Percentiles rank a stretch among this genome's conserved stretches.
These are phyloP conservation scores for Hortiboletus campestris DNA, from an alignment of 768 basidiomycete genomes.

Conservation along the genomic window DNA sequence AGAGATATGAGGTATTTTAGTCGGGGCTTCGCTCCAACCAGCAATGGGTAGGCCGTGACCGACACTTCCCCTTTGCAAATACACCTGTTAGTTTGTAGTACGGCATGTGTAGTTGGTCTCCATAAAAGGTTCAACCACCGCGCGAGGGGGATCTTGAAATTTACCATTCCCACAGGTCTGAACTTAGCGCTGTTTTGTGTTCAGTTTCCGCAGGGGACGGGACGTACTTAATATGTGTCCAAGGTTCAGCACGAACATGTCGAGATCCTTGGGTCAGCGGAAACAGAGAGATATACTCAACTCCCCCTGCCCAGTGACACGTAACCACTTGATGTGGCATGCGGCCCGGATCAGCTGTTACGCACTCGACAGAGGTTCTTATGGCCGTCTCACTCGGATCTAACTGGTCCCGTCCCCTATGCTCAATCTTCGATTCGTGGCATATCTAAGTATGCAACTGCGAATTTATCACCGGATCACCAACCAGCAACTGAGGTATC, in stretches of 20 bases:
- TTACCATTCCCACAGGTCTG: too few relatives aligned
- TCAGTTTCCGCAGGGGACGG: neutral
- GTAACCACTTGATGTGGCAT: neutral
- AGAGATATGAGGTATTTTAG: slow-evolving; percentile 3
- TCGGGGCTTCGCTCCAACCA: neutral
- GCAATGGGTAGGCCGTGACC: neutral
- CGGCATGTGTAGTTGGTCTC: too few relatives aligned
- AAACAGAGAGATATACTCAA: too few relatives aligned
- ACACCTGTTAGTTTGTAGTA: too few relatives aligned
- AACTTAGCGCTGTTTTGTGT: neutral
- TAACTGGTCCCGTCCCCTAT: neutral
- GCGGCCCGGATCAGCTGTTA: neutral
- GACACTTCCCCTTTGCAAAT: too few relatives aligned
- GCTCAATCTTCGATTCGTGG: neutral
- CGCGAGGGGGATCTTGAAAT: too few relatives aligned
- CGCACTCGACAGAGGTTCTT: neutral
- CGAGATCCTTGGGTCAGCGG: neutral
- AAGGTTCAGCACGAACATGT: neutral
- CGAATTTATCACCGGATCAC: neutral
- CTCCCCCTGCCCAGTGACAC: neutral
- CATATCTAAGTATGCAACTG: neutral
- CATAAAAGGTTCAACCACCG: too few relatives aligned
- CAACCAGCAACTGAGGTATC: slow-evolving; percentile 10
- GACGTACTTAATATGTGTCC: neutral
- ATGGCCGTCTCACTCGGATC: neutral